Conservation (phyloP, 345 rosid genomes). For the Hibiscus mutabilis region DNA sequence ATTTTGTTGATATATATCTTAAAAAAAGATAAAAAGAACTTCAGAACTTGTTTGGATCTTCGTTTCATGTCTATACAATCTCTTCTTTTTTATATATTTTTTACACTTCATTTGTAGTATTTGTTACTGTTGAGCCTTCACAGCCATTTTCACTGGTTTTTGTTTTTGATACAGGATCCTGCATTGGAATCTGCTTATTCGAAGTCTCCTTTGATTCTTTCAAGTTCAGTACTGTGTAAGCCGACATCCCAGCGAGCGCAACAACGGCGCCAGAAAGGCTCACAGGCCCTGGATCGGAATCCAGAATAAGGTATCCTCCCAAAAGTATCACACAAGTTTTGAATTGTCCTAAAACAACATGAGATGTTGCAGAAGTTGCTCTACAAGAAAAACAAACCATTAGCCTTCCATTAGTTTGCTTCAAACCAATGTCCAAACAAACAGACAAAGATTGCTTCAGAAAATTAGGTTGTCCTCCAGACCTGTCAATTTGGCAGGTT, state of each 20-base stretch:
- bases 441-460: background rate
- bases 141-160: slow-evolving; percentile 23
- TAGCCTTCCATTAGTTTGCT: background rate
- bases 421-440: background rate
- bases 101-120: slow-evolving; percentile 3
- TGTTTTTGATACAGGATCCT: slow-evolving; percentile 31
- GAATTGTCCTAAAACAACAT: slow-evolving; percentile 90
- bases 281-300: slow-evolving; percentile 66
- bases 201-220: slow-evolving; percentile 29
- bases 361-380: slow-evolving; percentile 95
- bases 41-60: background rate
- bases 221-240: slow-evolving; percentile 60
- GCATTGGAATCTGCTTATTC: slow-evolving; percentile 40
- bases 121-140: slow-evolving; percentile 14
- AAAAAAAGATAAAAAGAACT: background rate
- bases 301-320: slow-evolving; percentile 65
- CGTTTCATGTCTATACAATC: background rate
- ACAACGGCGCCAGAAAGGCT: slow-evolving; percentile 75
- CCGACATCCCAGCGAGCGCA: slow-evolving; percentile 76
- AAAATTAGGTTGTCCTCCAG: background rate
- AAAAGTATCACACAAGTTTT: slow-evolving; percentile 81
- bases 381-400: slow-evolving; percentile 25
- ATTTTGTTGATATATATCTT: background rate
- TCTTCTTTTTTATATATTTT: background rate
- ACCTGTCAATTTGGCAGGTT: background rate